Conservation (phyloP, 129 eudicot genomes). For the Gnaphalium uliginosum region DNA sequence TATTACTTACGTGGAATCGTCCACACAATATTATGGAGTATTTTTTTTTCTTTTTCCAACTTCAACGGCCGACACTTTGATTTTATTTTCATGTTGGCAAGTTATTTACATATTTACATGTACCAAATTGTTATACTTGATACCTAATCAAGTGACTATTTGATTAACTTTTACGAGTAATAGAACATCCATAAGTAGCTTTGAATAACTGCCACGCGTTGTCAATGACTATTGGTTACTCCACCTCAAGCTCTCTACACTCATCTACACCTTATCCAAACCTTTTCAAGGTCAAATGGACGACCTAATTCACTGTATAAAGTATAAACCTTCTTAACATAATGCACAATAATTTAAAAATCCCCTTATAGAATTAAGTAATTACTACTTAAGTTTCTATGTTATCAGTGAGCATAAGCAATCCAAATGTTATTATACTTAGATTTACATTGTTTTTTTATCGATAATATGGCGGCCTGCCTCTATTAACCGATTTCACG, state of each 20-base stretch:
- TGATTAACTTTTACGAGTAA: no score
- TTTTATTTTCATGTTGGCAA: background rate
- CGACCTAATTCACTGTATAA: background rate
- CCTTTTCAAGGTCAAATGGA: background rate
- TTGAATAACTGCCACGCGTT: background rate
- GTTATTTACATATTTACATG: no score
- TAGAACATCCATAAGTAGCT: background rate
- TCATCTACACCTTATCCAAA: no score
- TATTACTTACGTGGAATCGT: background rate
- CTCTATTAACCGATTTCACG: no score
- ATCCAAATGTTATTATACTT: no score
- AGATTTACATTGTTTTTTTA: no score
- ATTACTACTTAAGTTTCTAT: no score
- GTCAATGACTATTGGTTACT: no score
- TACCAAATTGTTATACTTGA: background rate
- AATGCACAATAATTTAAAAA: background rate
- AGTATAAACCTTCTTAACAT: background rate
- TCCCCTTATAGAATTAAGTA: background rate
- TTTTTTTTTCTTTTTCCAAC: background rate
- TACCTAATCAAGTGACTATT: background rate
- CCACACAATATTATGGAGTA: background rate
- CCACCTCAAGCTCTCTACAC: no score
- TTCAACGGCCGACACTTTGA: conserved; percentile 23
- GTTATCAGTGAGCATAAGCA: no score
- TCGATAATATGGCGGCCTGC: no score